These are phyloP conservation scores for Hypoxylon trugodes DNA, from an alignment of 495 filamentous ascomycete genomes.

Conservation along the genomic window DNA sequence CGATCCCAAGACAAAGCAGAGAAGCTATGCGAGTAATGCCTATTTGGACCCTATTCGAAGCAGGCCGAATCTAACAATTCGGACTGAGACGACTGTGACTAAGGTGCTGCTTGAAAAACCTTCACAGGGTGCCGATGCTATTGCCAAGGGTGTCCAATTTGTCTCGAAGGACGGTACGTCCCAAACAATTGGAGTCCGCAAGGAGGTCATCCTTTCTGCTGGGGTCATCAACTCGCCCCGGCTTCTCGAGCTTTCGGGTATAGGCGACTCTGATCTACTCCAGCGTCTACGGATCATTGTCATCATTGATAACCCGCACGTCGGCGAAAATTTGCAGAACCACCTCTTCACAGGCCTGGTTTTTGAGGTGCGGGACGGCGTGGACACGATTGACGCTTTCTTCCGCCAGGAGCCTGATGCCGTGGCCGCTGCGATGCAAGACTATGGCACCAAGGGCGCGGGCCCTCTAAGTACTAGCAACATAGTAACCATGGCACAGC, in stretches of 20 bases:
- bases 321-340: constrained; percentile 60
- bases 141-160: constrained; percentile 53
- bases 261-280: constrained; percentile 58
- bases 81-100: constrained; percentile 47
- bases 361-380: constrained; percentile 28
- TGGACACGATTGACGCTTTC: constrained; percentile 2
- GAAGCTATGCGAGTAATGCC: constrained; percentile 4
- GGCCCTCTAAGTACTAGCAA: constrained; percentile 61
- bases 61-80: constrained; percentile 51
- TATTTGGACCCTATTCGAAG: constrained; percentile 15
- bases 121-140: constrained; percentile 4
- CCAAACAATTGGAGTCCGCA: constrained; percentile 54
- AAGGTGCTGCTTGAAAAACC: constrained; percentile 52
- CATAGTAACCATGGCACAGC: constrained; percentile 80
- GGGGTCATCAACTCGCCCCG: constrained; percentile 62
- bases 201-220: constrained; percentile 61
- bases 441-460: not conserved
- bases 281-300: constrained; percentile 55
- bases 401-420: not conserved
- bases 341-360: constrained; percentile 17
- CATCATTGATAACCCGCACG: constrained; percentile 53
- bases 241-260: constrained; percentile 64
- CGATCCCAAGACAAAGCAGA: not conserved
- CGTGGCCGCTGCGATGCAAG: not conserved
- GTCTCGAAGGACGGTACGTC: constrained; percentile 52